Percentiles rank a stretch among this genome's conserved stretches.
Evolutionary conservation across 148 eudicot species (phyloP).

Genomic region (Silene conica): DNA sequence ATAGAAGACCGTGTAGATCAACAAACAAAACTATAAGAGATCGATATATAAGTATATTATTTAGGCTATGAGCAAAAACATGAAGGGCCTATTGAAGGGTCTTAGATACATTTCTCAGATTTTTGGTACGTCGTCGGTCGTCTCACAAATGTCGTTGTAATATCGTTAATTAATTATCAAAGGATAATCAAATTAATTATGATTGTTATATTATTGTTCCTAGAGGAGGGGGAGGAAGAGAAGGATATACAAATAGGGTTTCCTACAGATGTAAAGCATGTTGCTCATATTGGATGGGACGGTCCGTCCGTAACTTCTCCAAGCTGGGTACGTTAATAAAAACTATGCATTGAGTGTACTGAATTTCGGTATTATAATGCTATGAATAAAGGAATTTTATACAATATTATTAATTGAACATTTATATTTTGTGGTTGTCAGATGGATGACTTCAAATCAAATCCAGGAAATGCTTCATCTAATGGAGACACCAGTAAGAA

Average conservation of each 20-base stretch:
- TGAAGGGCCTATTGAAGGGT: constrained; percentile 72
- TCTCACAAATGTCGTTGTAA: background rate
- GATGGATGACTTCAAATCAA: constrained; percentile 69
- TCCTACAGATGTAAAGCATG: constrained; percentile 95
- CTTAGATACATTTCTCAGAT: constrained; percentile 54
- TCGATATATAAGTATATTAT: background rate
- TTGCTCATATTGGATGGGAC: constrained; percentile 87
- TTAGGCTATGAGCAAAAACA: constrained; percentile 36
- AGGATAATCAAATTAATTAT: background rate
- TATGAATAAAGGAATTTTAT: too few species aligned
- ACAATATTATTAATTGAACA: background rate
- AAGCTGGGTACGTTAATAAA: constrained; percentile 55
- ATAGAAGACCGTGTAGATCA: constrained; percentile 15
- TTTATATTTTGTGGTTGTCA: constrained; percentile 13
- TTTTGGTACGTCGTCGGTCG: too few species aligned
- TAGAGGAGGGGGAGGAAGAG: constrained; percentile 72
- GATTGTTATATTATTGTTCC: background rate
- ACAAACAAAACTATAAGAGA: background rate
- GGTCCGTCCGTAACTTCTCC: constrained; percentile 63
- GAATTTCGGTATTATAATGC: too few species aligned
- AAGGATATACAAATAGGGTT: constrained; percentile 67
- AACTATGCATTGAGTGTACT: background rate
- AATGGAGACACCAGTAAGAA: constrained; percentile 19
- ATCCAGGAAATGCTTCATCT: constrained; percentile 33
- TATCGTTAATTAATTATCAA: background rate